Evolutionary conservation across 805 yeast genomes (phyloP).

Genomic region (Wickerhamomyces sydowiorum): DNA sequence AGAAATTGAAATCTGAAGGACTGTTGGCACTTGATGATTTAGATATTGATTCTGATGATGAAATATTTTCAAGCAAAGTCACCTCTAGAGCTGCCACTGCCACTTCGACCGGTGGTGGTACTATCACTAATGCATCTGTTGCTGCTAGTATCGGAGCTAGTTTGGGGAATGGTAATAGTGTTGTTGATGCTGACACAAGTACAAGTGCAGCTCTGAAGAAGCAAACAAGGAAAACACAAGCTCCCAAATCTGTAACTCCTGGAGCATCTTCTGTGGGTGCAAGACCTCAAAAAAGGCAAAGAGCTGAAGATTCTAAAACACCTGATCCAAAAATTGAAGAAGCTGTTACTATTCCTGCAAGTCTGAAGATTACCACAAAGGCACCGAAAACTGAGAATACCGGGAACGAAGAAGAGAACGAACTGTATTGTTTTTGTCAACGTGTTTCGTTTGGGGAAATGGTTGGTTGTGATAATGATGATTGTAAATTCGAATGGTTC

Average conservation of each 20-base stretch:
- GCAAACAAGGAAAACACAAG: slow-evolving; percentile 2
- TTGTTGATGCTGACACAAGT: not conserved
- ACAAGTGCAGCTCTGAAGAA: slow-evolving; percentile 5
- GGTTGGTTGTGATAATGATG: slow-evolving; percentile 93
- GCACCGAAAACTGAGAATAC: slow-evolving; percentile 7
- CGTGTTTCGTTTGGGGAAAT: slow-evolving; percentile 92
- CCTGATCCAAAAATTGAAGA: slow-evolving; percentile 9
- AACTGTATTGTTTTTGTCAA: slow-evolving; percentile 84
- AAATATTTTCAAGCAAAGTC: slow-evolving; percentile 25
- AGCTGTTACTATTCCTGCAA: not conserved
- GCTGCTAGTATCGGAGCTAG: not conserved
- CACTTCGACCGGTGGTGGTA: too few species aligned
- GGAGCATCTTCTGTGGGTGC: not conserved
- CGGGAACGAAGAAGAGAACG: slow-evolving; percentile 54
- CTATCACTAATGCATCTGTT: too few species aligned
- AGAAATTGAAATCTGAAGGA: slow-evolving; percentile 76
- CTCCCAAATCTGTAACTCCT: slow-evolving; percentile 12
- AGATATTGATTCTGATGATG: slow-evolving; percentile 27
- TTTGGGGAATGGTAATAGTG: not conserved
- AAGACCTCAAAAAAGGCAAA: slow-evolving; percentile 17
- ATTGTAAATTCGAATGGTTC: slow-evolving; percentile 91
- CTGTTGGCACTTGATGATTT: slow-evolving; percentile 48
- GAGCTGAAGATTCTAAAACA: slow-evolving; percentile 13
- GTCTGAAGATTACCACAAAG: not conserved
- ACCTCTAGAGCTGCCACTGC: slow-evolving; percentile 25